Evolutionary conservation across 495 filamentous ascomycete genomes (phyloP).

Genomic region (Xylaria scruposa): DNA sequence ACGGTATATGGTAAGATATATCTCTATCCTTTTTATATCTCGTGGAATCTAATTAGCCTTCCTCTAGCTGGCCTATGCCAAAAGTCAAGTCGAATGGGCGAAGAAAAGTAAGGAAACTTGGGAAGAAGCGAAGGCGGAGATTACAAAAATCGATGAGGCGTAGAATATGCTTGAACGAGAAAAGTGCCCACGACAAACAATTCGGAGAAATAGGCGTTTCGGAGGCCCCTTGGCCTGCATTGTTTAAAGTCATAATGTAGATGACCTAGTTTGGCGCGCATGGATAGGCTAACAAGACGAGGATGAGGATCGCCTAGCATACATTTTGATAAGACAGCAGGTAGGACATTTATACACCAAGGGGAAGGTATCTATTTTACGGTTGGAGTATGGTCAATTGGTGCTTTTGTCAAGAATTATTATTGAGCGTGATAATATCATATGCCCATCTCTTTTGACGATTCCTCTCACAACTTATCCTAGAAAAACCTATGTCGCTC

Average conservation of each 20-base stretch:
- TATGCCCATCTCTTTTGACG: not conserved
- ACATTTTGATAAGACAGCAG: slow-evolving; percentile 1
- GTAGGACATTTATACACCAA: slow-evolving; percentile 1
- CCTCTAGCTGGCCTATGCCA: slow-evolving; percentile 84
- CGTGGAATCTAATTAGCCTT: slow-evolving; percentile 23
- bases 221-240: slow-evolving; percentile 21
- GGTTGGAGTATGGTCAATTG: not conserved
- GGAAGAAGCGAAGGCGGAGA: slow-evolving; percentile 93
- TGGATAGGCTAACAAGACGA: slow-evolving; percentile 38
- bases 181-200: not conserved
- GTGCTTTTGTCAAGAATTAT: not conserved
- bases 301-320: slow-evolving; percentile 23
- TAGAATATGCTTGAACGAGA: slow-evolving; percentile 26
- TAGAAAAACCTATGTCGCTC: not conserved
- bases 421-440: not conserved
- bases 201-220: slow-evolving; percentile 17
- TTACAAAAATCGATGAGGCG: slow-evolving; percentile 78
- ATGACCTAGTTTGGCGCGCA: slow-evolving; percentile 32
- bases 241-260: slow-evolving; percentile 25
- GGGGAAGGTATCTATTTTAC: not conserved
- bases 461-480: not conserved
- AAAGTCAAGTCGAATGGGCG: slow-evolving; percentile 97
- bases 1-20: slow-evolving; percentile 84
- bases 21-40: not conserved
- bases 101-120: slow-evolving; percentile 94